Base-by-base conservation (phyloP, 805 yeast genomes). In the Yarrowia osloensis region DNA sequence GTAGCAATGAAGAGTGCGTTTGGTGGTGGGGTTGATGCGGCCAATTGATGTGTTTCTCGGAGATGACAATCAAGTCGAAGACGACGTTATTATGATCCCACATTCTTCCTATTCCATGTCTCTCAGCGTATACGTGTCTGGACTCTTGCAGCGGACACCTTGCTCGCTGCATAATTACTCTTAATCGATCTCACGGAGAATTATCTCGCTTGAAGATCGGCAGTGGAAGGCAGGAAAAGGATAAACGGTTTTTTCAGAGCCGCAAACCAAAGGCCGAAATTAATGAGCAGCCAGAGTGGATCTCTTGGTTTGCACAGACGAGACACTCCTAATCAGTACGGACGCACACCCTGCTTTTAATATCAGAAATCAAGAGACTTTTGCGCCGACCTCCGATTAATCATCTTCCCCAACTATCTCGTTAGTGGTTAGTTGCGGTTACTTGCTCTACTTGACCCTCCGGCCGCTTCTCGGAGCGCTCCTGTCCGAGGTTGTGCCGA, bases 171-270 rank as follows among this genome's bases (percentile, higher is more conserved):
- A 44, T 24, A 44, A 22, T 22, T 40, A 42, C 26, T 44, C 11
- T 24, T 44, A 12, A 13, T 15, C 55, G 55, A 49, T 47, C 31
- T 47, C 54, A 9, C 33, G 35, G 54, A 19, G 12, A n/a, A 13
- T 19, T 19, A 29, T 49, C 55, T 49, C 55, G 39, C 55, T 19
- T 54, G 33, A 24, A 52, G 42, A 54, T 54, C 61, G 61, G 61
- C 61, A 52, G 61, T 54, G 61, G 61, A 24, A 54, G 61, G 61
- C 6, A 13, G 26, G 4, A 15, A 33, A 15, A 29, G 11, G 57
- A n/a, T 4, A 39, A 39, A 39, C 9, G 22, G 7, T 19, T 22
- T 11, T 19, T 31, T 50, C 37, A 12, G n/a, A 22, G 59, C 59
- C 59, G 59, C 59, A 33, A 40, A 33, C 19, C 59, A 52, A 52